Base-by-base conservation (phyloP, 139 green algal genomes). In the Tetradesmus lagerheimii region DNA sequence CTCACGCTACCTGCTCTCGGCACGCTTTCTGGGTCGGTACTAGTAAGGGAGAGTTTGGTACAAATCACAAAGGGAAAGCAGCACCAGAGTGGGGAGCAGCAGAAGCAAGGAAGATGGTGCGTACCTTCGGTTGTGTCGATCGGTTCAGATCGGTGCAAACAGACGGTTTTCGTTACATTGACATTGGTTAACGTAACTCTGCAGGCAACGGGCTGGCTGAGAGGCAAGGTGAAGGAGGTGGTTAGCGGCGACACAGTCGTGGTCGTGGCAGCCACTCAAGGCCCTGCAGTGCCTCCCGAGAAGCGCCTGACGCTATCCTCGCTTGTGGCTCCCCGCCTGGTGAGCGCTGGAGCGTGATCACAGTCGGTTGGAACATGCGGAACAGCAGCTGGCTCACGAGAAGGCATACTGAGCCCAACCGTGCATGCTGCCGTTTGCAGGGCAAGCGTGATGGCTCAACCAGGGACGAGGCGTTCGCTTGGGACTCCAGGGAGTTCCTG, bases 391-490 rank as follows among this genome's bases (percentile, higher is more conserved):
- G 47, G 79, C 47, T 67, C 45, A 85, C 47, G 79, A 45, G 77
- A 50, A 25, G 77, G 77, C 77, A 76, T 23, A 83, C 39, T n/a
- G 77, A 83, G 25, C 39, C 23, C 4, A n/a, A 67, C 23, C 20
- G 23, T 31, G 57, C 57, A 29, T 86, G 50, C 34, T 64, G 79
- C 12, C 31, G 41, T 35, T 11, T 89, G 87, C 92, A 99, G 97
- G 97, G 95, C n/a, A 95, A 97, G 23, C 94, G 97, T 5, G 98
- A 99, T 92, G 97, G 96, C 27, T 92, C 83, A 37, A 97, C 93
- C 2, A 91, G 85, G n/a, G 98, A 99, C 35, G 98, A 99, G 92
- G 94, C 98, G 1, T 99, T 98, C 88, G 98, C 98, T 12, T 99
- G 96, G 96, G 91, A 97, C 29, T 94, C 95, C 4, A 93, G 97